These are phyloP conservation scores for Cordyceps cicadae DNA, from an alignment of 2,329 filamentous ascomycete species.

Conservation along the genomic window DNA sequence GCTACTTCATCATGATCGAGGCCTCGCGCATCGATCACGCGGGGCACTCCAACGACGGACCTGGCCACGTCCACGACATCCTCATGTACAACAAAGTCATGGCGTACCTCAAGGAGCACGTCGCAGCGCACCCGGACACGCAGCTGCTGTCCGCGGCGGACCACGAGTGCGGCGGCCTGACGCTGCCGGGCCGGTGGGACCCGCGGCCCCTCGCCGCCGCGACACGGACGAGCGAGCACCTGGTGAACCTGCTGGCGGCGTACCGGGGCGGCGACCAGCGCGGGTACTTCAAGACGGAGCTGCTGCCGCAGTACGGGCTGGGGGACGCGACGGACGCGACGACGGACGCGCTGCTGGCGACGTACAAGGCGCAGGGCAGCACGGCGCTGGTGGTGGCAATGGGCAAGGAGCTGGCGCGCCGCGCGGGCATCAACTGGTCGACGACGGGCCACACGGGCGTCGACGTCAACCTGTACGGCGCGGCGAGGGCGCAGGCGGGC, in stretches of 20 bases:
- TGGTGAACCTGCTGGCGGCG: constrained; percentile 10
- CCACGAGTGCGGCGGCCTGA: constrained; percentile 20
- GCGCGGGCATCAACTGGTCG: constrained; percentile 17
- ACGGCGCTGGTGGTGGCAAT: constrained; percentile 12
- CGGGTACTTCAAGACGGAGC: constrained; percentile 12
- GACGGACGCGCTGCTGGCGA: constrained; percentile 10
- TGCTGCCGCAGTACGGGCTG: constrained; percentile 17
- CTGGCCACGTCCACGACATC: constrained; percentile 18
- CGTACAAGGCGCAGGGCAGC: constrained; percentile 11
- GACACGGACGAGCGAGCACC: constrained; percentile 15
- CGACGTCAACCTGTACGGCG: constrained; percentile 18
- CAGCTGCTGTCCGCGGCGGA: constrained; percentile 20
- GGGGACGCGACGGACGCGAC: constrained; percentile 12
- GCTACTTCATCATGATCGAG: constrained; percentile 21
- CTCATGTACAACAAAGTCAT: constrained; percentile 21
- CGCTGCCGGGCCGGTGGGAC: constrained; percentile 16
- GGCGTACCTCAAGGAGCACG: constrained; percentile 17
- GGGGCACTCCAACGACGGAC: constrained; percentile 18
- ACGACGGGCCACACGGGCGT: constrained; percentile 17
- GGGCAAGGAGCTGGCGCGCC: constrained; percentile 11
- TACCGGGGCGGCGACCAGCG: constrained; percentile 15
- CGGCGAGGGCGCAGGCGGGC: constrained; percentile 9
- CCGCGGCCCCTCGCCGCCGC: constrained; percentile 14
- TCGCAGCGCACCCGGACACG: constrained; percentile 17
- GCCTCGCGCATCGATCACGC: constrained; percentile 20